Evolutionary conservation across 1,284 basidiomycete genomes (phyloP), one percentile per base, ranked within the genome.

Genomic region (Malassezia equina): DNA sequence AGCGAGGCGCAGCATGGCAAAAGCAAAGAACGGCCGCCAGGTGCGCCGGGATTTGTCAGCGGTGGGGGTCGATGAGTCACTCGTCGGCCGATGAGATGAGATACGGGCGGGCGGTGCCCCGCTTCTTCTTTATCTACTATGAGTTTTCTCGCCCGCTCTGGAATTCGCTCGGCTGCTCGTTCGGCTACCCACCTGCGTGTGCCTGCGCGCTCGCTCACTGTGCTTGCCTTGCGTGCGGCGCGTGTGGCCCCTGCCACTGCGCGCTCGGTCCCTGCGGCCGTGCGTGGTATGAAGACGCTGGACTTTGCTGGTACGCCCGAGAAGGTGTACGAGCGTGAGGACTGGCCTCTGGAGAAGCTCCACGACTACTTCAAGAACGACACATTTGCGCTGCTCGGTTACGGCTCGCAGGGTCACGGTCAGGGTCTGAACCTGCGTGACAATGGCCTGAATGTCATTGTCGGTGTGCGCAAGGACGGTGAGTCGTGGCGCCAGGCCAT

Each of bases 391-490:
- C 64, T 98, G 43, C 67, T 71, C 36, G 96, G 94, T 62, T 98
- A 99, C 77, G 94, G 94, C 65, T 96, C 94, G 34, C 78, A 80
- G 79, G 91, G 91, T 51, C 93, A 98, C 78, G 94, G 91, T 44
- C 94, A 98, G 79, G 91, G 91, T 69, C 80, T 98, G 77, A 98
- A 98, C 77, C 90, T 93, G 59, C 90, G 94, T 74, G 94, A 98
- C 82, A 91, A 98, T 72, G 94, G 94, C 64, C 79, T 99, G 66
- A 98, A 96, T 72, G 91, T 99, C 78, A 89, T 98, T 67, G 85
- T 99, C 75, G 94, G 94, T 82, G 94, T 99, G 65, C 89, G 94
- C 70, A 86, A 96, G 79, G 85, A 84, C 66, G 94, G 94, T 57
- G 88, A 90, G 80, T 87, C 85, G 74, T 99, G 94, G 94, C 88